Conservation (phyloP, 73 alveolate genomes). For the Paramecium tetraurelia region DNA sequence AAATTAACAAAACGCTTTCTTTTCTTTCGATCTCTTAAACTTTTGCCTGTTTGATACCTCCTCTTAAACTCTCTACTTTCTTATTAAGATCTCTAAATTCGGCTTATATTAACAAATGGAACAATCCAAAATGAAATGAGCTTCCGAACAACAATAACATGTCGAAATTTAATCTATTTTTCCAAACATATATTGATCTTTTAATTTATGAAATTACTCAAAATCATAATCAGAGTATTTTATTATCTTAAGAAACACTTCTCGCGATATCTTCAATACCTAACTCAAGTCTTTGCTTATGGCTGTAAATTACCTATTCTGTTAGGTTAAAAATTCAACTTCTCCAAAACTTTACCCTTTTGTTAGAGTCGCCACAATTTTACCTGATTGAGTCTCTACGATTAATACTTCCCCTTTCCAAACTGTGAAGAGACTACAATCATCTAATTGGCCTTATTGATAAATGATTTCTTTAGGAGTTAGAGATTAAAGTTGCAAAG, state of each 20-base stretch:
- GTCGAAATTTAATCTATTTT: not conserved
- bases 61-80: not conserved
- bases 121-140: not conserved
- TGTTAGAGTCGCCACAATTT: not conserved
- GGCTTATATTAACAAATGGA: not conserved
- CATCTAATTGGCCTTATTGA: not conserved
- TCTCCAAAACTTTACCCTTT: constrained; percentile 15
- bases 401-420: constrained; percentile 3
- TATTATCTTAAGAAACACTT: not conserved
- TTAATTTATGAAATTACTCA: not conserved
- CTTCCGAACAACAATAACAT: not conserved
- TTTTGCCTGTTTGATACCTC: not conserved
- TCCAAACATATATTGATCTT: not conserved
- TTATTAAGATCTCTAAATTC: not conserved
- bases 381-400: not conserved
- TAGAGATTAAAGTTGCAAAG: not conserved
- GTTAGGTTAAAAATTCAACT: not conserved
- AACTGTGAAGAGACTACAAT: not conserved
- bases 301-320: not conserved
- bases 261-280: not conserved
- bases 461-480: constrained; percentile 7
- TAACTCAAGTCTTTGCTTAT: not conserved
- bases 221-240: not conserved
- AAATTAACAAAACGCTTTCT: not conserved
- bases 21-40: not conserved